Evolutionary conservation across 2,329 filamentous ascomycete genomes (phyloP).

Genomic region (Metarhizium brunneum): DNA sequence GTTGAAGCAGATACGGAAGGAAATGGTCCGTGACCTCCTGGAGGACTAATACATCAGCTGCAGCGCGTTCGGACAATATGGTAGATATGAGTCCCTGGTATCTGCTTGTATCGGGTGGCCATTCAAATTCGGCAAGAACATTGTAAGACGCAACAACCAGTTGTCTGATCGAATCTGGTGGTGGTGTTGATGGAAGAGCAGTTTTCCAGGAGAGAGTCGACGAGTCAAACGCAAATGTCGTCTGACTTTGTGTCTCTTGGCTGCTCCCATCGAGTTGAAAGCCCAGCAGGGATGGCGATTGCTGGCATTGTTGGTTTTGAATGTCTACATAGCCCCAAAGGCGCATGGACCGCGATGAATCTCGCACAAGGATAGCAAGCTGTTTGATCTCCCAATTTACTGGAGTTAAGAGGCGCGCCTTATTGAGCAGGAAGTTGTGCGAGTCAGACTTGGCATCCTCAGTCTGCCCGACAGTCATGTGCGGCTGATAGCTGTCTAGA

Average conservation of each 20-base stretch:
- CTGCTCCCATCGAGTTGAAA: not conserved
- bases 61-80: constrained; percentile 31
- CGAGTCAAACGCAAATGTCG: not conserved
- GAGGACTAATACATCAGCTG: constrained; percentile 35
- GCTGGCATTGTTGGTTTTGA: not conserved
- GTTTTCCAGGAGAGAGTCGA: not conserved
- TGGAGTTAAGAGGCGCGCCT: constrained; percentile 33
- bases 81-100: constrained; percentile 23
- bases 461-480: constrained; percentile 54
- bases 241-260: not conserved
- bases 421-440: constrained; percentile 43
- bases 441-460: constrained; percentile 32
- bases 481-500: constrained; percentile 25
- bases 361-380: constrained; percentile 44
- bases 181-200: not conserved
- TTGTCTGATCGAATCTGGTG: not conserved
- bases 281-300: constrained; percentile 4
- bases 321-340: constrained; percentile 43
- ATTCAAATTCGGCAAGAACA: constrained; percentile 41
- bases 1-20: too few relatives aligned
- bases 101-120: constrained; percentile 31
- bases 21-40: too few relatives aligned
- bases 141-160: constrained; percentile 39
- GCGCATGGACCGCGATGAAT: constrained; percentile 40
- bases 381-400: constrained; percentile 34